Percentiles rank a stretch among this genome's conserved stretches.
These are phyloP conservation scores for Candida taoyuanica DNA, from an alignment of 805 yeast genomes.

Conservation along the genomic window DNA sequence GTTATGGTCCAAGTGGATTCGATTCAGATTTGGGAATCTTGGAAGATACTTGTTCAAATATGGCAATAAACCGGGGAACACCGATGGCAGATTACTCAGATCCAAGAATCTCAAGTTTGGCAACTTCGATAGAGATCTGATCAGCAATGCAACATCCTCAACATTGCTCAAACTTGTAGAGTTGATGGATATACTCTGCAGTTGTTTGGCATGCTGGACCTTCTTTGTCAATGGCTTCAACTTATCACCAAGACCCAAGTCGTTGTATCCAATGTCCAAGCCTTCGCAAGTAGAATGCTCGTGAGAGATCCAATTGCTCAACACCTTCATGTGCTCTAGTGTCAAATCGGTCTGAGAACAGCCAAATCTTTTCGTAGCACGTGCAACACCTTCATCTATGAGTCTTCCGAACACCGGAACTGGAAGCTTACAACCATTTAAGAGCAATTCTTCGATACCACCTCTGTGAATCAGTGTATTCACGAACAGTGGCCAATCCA, in stretches of 20 bases:
- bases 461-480: constrained; percentile 65
- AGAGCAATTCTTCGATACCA: constrained; percentile 72
- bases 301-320: constrained; percentile 54
- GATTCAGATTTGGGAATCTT: constrained; percentile 52
- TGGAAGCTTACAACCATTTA: constrained; percentile 74
- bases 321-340: constrained; percentile 49
- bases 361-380: constrained; percentile 59
- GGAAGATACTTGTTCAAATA: constrained; percentile 64
- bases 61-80: constrained; percentile 60
- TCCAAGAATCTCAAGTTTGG: constrained; percentile 69
- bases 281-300: constrained; percentile 49
- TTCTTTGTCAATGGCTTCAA: constrained; percentile 25
- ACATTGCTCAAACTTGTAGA: constrained; percentile 54
- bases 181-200: constrained; percentile 57
- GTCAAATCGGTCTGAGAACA: constrained; percentile 69
- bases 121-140: constrained; percentile 46
- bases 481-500: constrained; percentile 79
- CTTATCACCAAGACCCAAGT: constrained; percentile 37
- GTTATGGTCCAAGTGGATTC: constrained; percentile 72
- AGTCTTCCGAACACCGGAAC: constrained; percentile 50
- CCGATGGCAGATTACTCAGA: constrained; percentile 59
- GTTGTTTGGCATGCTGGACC: constrained; percentile 16
- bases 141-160: constrained; percentile 45
- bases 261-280: constrained; percentile 81
- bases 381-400: constrained; percentile 50